Evolutionary conservation across 2,329 filamentous ascomycete genomes (phyloP).

Genomic region (Knoxdaviesia proteae): DNA sequence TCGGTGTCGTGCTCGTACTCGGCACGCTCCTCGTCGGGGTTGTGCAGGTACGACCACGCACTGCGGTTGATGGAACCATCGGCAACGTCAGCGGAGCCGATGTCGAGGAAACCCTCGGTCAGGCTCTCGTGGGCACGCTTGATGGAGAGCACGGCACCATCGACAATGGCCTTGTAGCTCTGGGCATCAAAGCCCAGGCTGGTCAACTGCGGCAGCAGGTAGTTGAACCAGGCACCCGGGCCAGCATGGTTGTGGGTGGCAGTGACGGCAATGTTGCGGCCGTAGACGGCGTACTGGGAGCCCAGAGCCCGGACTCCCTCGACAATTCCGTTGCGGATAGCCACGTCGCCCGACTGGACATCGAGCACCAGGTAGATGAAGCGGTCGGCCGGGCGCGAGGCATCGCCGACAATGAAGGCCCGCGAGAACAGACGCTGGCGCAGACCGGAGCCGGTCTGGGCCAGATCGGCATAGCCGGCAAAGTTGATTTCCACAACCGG

Average conservation of each 20-base stretch:
- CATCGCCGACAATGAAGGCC: constrained; percentile 65
- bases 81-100: constrained; percentile 47
- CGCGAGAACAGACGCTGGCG: constrained; percentile 72
- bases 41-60: constrained; percentile 69
- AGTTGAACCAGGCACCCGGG: constrained; percentile 81
- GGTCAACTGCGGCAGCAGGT: constrained; percentile 73
- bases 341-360: constrained; percentile 68
- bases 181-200: constrained; percentile 70
- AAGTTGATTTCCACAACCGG: constrained; percentile 78
- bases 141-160: constrained; percentile 52
- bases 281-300: constrained; percentile 52
- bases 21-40: constrained; percentile 55
- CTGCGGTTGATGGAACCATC: constrained; percentile 81
- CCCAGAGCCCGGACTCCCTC: constrained; percentile 49
- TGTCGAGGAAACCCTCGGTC: constrained; percentile 43
- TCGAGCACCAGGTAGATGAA: constrained; percentile 81
- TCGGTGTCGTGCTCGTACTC: constrained; percentile 37
- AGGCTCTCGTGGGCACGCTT: constrained; percentile 27
- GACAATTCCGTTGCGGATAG: constrained; percentile 64
- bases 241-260: constrained; percentile 83
- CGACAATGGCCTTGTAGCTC: constrained; percentile 70
- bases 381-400: constrained; percentile 41
- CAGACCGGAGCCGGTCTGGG: constrained; percentile 63
- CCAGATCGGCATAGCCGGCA: constrained; percentile 68
- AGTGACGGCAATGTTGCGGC: constrained; percentile 59